Evolutionary conservation across 768 basidiomycete species (phyloP), one percentile per base, ranked within the genome.

Genomic region (Leucosporidium scottii): DNA sequence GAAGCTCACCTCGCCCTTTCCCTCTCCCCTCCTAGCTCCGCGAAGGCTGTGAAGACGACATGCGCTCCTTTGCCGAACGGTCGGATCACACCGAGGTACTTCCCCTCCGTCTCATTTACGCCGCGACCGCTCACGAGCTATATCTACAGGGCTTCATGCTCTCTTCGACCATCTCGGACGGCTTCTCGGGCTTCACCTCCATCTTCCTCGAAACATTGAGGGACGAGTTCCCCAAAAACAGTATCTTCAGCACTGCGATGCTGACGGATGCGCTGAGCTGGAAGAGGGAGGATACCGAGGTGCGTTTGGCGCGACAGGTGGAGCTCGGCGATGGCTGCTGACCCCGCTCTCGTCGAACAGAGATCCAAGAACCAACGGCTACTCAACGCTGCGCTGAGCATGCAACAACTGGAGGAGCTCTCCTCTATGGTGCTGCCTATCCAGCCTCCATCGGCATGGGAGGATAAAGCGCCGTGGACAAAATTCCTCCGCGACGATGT

Each of bases 181-280:
- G 59, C 8, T 72, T 67, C 60, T 60, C 62, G 7, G 71, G 71
- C 5, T 64, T 72, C 34, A 61, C 71, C 6, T 48, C 62, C 4
- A 15, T 34, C 15, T 64, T 72, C 30, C 65, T 72, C 54, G 67
- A 72, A 25, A 53, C 39, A 17, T 18, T 72, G 9, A 50, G 71
- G 5, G 71, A 72, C 65, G 71, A 72, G 51, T 69, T 67, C n/a
- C 50, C 61, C 27, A 72, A 72, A 44, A 23, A 21, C 18, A 44
- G 49, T 2, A 51, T 72, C 13, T 72, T 65, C 59, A 36, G 39
- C 2, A 67, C 71, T 9, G 67, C 59, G 10, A 58, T 59, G 44
- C 27, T 69, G 15, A 20, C 28, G 8, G 56, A 63, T 36, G 48
- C 65, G 12, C 12, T 50, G 1, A 53, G 54, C 3, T 72, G 71